Conservation (phyloP, 192 early-diverging fungal species). For the Mortierella alpina region DNA sequence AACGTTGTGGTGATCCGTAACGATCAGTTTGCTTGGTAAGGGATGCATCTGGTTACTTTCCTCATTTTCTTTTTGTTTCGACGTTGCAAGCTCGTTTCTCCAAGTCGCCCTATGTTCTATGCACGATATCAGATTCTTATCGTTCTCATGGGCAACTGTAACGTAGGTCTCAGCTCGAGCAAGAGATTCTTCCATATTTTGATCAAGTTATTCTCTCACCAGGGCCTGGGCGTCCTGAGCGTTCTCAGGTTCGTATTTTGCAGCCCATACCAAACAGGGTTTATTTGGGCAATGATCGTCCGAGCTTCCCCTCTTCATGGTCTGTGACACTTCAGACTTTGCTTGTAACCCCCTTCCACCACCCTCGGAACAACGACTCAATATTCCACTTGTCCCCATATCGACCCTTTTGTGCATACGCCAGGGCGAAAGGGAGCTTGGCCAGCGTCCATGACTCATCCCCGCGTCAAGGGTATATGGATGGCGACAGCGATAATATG, state of each 20-base stretch:
- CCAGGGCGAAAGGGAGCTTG: background rate
- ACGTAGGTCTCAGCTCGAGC: constrained; percentile 64
- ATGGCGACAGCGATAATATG: constrained; percentile 3
- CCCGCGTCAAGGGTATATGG: background rate
- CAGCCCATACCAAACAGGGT: background rate
- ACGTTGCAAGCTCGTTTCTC: background rate
- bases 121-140: background rate
- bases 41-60: background rate
- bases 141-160: background rate
- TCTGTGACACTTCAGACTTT: background rate
- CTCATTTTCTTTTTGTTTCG: background rate
- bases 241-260: constrained; percentile 47
- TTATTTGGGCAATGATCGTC: background rate
- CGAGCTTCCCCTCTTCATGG: background rate
- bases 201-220: constrained; percentile 94
- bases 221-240: constrained; percentile 89
- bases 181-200: constrained; percentile 80
- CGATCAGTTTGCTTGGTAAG: constrained; percentile 89
- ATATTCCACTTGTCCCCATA: too few species aligned
- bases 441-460: constrained; percentile 6
- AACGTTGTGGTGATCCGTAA: constrained; percentile 89
- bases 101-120: background rate
- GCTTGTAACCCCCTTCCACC: too few species aligned
- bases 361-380: too few species aligned
- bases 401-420: too few species aligned